Percentiles rank a stretch among this genome's conserved stretches.
Evolutionary conservation across 768 basidiomycete species (phyloP).

Genomic region (Strobilomyces echinocephalus): DNA sequence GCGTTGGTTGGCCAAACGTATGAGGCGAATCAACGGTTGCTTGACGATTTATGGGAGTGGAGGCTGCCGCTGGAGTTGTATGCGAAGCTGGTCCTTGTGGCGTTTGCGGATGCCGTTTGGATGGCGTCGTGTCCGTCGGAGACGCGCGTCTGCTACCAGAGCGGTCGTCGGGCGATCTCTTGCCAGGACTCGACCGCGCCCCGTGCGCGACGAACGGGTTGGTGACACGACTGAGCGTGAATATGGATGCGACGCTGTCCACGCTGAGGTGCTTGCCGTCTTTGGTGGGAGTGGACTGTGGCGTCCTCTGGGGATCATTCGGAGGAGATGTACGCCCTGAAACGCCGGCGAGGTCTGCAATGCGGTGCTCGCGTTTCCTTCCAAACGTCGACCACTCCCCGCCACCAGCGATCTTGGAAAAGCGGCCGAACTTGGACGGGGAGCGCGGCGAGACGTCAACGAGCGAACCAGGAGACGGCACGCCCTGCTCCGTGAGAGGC

Average conservation of each 20-base stretch:
- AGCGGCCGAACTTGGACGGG: constrained; percentile 9
- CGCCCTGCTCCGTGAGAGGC: neutral
- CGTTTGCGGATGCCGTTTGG: constrained; percentile 22
- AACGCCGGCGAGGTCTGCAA: constrained; percentile 11
- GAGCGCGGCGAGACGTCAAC: constrained; percentile 12
- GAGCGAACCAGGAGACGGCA: constrained; percentile 1
- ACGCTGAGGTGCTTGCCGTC: constrained; percentile 10
- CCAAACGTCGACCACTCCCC: constrained; percentile 37
- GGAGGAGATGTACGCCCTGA: constrained; percentile 11
- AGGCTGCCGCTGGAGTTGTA: constrained; percentile 15
- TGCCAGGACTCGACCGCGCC: constrained; percentile 6
- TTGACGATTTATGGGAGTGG: constrained; percentile 27
- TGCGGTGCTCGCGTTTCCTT: constrained; percentile 18
- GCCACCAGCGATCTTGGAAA: constrained; percentile 17
- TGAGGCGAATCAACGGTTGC: constrained; percentile 33
- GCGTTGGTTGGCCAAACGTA: constrained; percentile 40
- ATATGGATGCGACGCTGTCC: constrained; percentile 17
- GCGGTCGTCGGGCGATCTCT: constrained; percentile 14
- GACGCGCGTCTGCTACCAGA: constrained; percentile 28
- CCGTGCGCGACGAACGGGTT: constrained; percentile 6
- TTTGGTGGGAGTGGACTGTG: constrained; percentile 19
- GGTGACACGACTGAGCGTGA: constrained; percentile 19
- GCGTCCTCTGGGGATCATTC: constrained; percentile 9
- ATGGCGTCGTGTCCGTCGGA: constrained; percentile 27
- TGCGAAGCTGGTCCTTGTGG: constrained; percentile 23